phyloP scores from a whole-genome alignment of 2,329 filamentous ascomycete genomes.

The Elsinoe ampelina region DNA sequence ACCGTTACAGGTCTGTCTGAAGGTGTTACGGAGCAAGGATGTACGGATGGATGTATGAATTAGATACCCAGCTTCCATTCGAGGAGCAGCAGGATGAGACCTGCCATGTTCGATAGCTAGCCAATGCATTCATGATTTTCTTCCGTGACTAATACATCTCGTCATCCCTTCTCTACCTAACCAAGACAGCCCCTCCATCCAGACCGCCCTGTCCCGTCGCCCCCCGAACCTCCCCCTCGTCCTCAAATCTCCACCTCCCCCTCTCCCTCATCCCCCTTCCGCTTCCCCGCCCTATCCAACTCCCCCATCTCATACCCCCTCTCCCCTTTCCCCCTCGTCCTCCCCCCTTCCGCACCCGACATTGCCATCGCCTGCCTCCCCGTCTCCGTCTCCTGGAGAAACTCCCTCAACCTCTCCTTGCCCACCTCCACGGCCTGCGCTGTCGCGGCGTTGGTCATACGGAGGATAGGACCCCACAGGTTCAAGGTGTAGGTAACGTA shows the following conservation, averaged over 20 bases:
- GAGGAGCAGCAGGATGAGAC: too few relatives aligned
- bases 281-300: slow-evolving; percentile 52
- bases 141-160: too few relatives aligned
- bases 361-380: slow-evolving; percentile 76
- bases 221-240: slow-evolving; percentile 15
- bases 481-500: slow-evolving; percentile 93
- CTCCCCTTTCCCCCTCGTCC: slow-evolving; percentile 19
- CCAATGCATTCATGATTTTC: background rate
- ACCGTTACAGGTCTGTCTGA: too few relatives aligned
- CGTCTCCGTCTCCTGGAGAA: slow-evolving; percentile 77
- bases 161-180: too few relatives aligned
- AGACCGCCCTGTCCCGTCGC: background rate
- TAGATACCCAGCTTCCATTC: too few relatives aligned
- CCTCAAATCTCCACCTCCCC: slow-evolving; percentile 44
- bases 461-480: slow-evolving; percentile 88
- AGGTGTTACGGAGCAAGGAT: too few relatives aligned
- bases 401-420: slow-evolving; percentile 83
- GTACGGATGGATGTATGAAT: too few relatives aligned
- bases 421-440: slow-evolving; percentile 81
- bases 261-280: slow-evolving; percentile 42
- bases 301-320: slow-evolving; percentile 43
- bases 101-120: too few relatives aligned
- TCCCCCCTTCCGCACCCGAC: slow-evolving; percentile 31
- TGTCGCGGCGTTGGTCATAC: slow-evolving; percentile 85
- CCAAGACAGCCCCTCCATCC: background rate